Base-by-base conservation (phyloP, 768 basidiomycete species). In the Saitozyma podzolica region DNA sequence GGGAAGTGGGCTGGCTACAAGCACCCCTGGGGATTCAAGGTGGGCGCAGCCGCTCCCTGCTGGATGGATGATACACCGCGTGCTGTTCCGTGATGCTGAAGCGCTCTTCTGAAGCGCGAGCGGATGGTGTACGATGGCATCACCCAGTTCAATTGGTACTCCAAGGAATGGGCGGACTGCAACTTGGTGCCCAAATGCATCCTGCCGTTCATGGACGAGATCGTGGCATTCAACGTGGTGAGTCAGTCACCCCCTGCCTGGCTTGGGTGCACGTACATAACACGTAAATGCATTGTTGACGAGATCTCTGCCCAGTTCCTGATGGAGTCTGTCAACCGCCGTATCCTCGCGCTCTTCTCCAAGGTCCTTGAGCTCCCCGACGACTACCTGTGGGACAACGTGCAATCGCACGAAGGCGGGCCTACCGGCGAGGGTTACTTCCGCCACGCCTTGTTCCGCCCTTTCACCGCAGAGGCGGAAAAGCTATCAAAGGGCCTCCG, bases 341-440 rank as follows among this genome's bases (percentile, higher is more conserved):
- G 69, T 8, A 57, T 75, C 9, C 56, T 72, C 10, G 63, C 51
- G 3, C 59, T 75, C 40, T 55, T 75, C 14, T 73, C 71, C 4
- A 52, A 52, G 14, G 74, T 73, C 11, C 64, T 75, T 58, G 74
- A 75, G 45, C 63, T 75, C 9, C 63, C 63, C n/a, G 66, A 64
- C 17, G 74, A 75, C 42, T 69, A 65, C 39, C 69, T 75, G 14
- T 73, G 69, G 69, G 61, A 73, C 20, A 66, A 67, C 41, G 65
- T 72, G 16, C 64, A 72, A 54, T 61, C 62, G 39, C 57, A 67
- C 40, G 29, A 29, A 29, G 63, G 50, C 40, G 57, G 62, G 11
- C 65, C 66, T 8, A 54, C 62, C 20, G 57, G 55, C 47, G 62
- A 70, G 40, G 66, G 69, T 6, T 70, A 70, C 55, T 59, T 67